phyloP scores from a whole-genome alignment of 768 basidiomycete genomes.

The Macrolepiota albuminosa region DNA sequence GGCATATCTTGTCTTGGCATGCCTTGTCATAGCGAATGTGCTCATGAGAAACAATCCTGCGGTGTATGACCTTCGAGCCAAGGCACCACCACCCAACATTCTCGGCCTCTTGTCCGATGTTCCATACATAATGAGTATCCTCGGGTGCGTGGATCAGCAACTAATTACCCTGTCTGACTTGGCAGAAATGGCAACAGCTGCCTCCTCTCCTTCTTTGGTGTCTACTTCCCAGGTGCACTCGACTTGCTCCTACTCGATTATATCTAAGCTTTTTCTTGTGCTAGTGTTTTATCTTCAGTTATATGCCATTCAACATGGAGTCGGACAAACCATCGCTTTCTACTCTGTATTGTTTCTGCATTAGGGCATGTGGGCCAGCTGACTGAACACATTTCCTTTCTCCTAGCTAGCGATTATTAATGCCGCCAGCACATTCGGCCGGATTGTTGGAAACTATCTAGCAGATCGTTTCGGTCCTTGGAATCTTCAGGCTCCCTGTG shows the following conservation, averaged over 20 bases:
- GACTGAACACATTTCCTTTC: background rate
- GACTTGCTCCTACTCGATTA: background rate
- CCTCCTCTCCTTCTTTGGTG: conserved; percentile 9
- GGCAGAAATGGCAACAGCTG: background rate
- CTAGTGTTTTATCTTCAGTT: conserved; percentile 11
- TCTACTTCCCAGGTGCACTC: conserved; percentile 9
- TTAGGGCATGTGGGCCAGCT: no score
- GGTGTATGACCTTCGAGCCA: conserved; percentile 2
- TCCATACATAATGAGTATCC: conserved; percentile 22
- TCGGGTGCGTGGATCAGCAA: conserved; percentile 18
- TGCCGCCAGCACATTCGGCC: conserved; percentile 27
- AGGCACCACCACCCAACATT: background rate
- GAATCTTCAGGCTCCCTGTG: conserved; percentile 19
- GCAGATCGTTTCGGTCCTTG: conserved; percentile 26
- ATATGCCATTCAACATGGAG: conserved; percentile 19
- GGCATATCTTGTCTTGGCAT: conserved; percentile 11
- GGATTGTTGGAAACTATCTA: conserved; percentile 27
- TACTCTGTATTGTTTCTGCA: conserved; percentile 7
- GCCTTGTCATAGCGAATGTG: conserved; percentile 22
- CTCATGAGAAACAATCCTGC: conserved; percentile 2
- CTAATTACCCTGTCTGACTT: background rate
- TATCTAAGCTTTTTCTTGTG: background rate
- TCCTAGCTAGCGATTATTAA: conserved; percentile 32
- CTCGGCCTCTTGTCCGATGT: conserved; percentile 23
- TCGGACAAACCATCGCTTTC: conserved; percentile 12